Conservation (phyloP, 2,329 filamentous ascomycete species). For the Thielaviopsis musarum region DNA sequence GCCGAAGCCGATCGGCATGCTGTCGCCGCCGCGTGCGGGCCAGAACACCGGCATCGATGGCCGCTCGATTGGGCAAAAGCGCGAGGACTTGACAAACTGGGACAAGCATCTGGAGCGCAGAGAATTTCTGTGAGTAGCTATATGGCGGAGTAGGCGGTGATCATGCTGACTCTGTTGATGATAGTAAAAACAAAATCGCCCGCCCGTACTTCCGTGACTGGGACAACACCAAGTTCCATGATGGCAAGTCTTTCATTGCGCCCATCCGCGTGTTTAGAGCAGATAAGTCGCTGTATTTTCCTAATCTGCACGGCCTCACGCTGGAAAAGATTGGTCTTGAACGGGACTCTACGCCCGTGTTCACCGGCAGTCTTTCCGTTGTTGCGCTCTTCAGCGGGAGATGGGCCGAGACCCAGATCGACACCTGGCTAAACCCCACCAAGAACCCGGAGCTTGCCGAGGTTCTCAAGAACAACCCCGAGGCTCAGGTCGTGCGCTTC, state of each 20-base stretch:
- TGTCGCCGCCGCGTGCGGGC: slow-evolving; percentile 52
- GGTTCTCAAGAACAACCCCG: slow-evolving; percentile 35
- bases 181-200: slow-evolving; percentile 54
- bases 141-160: too few species aligned
- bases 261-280: slow-evolving; percentile 71
- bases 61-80: slow-evolving; percentile 48
- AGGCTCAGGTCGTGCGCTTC: slow-evolving; percentile 65
- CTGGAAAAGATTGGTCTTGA: slow-evolving; percentile 38
- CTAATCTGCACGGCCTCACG: slow-evolving; percentile 73
- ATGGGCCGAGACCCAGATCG: slow-evolving; percentile 73
- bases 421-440: slow-evolving; percentile 48
- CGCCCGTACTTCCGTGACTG: slow-evolving; percentile 95
- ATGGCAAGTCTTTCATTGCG: slow-evolving; percentile 83
- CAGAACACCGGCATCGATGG: slow-evolving; percentile 67
- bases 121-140: slow-evolving; percentile 46
- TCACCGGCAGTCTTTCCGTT: slow-evolving; percentile 58
- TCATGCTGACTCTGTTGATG: background rate
- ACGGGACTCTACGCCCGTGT: slow-evolving; percentile 56
- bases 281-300: slow-evolving; percentile 78
- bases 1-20: slow-evolving; percentile 66
- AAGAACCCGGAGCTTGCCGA: slow-evolving; percentile 54
- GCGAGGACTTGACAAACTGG: slow-evolving; percentile 69
- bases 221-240: slow-evolving; percentile 63
- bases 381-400: slow-evolving; percentile 66
- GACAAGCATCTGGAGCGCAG: slow-evolving; percentile 67